A percentile compares a stretch with the other conserved stretches of the same genome.
These are phyloP conservation scores for Phytophthora kernoviae DNA, from an alignment of 352 stramenopile species.

Conservation along the genomic window DNA sequence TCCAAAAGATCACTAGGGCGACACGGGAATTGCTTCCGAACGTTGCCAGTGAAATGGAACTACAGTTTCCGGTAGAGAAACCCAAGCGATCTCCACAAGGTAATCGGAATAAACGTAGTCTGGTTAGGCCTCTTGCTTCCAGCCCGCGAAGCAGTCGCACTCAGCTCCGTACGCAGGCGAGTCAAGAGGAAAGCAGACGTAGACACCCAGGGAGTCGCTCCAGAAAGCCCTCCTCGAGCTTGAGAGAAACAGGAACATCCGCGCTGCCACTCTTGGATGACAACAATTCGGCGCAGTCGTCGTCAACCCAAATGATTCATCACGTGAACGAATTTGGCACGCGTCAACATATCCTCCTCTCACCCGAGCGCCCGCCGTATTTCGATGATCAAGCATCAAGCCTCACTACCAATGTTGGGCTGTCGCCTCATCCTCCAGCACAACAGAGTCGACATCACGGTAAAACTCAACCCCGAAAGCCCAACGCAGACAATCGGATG, in stretches of 20 bases:
- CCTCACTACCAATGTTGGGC: not conserved
- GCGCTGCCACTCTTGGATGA: conserved; percentile 29
- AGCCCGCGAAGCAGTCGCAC: conserved; percentile 32
- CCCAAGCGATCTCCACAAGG: conserved; percentile 21
- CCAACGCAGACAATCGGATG: conserved; percentile 7
- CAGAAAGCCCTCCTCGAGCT: conserved; percentile 4
- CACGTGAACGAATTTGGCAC: conserved; percentile 76
- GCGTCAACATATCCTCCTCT: conserved; percentile 62
- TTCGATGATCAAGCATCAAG: conserved; percentile 29
- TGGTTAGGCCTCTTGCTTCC: conserved; percentile 25
- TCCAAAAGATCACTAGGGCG: conserved; percentile 69
- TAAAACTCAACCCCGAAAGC: conserved; percentile 18
- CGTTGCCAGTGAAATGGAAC: conserved; percentile 42
- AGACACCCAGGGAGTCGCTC: conserved; percentile 13
- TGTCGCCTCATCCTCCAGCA: conserved; percentile 20
- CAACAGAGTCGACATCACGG: conserved; percentile 6
- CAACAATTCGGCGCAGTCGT: conserved; percentile 2
- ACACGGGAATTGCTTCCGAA: conserved; percentile 51
- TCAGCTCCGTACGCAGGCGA: conserved; percentile 27
- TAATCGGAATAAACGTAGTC: conserved; percentile 11
- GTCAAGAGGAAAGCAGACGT: conserved; percentile 19
- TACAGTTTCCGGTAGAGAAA: conserved; percentile 17
- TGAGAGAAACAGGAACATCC: conserved; percentile 3
- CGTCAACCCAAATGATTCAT: conserved; percentile 48
- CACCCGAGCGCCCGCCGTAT: conserved; percentile 55